A percentile compares a stretch with the other conserved stretches of the same genome.
These are phyloP conservation scores for Tolypocladium paradoxum DNA, from an alignment of 2,329 filamentous ascomycete species.

Conservation along the genomic window DNA sequence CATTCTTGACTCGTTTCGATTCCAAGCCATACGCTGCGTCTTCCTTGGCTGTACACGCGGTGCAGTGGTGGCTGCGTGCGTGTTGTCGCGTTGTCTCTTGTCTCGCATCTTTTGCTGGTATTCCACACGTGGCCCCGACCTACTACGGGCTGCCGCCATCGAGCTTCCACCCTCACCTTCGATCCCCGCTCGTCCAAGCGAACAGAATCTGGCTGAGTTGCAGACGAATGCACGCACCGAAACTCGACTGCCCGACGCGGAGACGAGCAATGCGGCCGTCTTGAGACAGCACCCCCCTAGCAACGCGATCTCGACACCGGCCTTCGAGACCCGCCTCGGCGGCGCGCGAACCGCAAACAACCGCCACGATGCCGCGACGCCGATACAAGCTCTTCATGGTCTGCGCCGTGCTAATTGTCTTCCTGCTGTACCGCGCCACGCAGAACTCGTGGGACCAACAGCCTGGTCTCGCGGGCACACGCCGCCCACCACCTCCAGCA, in stretches of 20 bases:
- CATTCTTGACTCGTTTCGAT: neutral
- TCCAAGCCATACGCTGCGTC: neutral
- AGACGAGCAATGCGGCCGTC: neutral
- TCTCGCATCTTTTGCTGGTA: neutral
- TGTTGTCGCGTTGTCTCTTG: neutral
- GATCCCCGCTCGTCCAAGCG: neutral
- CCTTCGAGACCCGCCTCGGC: neutral
- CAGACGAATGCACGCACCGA: neutral
- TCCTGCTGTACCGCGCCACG: slow-evolving; percentile 41
- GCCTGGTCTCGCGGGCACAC: neutral
- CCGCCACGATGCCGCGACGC: slow-evolving; percentile 42
- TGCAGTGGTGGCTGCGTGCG: neutral
- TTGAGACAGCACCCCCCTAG: neutral
- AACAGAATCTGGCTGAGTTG: neutral
- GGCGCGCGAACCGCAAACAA: neutral
- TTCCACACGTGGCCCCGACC: neutral
- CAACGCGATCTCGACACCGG: neutral
- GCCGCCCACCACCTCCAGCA: neutral
- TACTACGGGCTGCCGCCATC: neutral
- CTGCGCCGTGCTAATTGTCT: slow-evolving; percentile 41
- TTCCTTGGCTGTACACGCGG: neutral
- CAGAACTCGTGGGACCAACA: slow-evolving; percentile 27
- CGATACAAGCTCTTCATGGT: slow-evolving; percentile 51
- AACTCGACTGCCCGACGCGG: neutral
- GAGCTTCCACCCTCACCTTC: neutral